A percentile compares a stretch with the other conserved stretches of the same genome.
Evolutionary conservation across 1,139 yeast genomes (phyloP).

Genomic region (Candida sp.): DNA sequence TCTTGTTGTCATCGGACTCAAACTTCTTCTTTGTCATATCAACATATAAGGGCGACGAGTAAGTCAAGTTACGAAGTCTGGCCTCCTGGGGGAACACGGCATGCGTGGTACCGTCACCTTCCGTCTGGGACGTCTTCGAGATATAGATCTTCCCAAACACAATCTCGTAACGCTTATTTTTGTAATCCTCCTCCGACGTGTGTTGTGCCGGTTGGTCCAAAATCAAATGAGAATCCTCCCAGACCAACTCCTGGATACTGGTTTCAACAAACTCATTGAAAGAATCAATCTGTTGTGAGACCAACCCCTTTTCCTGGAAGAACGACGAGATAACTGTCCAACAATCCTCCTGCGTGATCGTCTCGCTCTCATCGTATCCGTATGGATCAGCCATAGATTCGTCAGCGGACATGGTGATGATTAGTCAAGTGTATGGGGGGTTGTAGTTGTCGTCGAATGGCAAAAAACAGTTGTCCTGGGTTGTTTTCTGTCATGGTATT

Average conservation of each 20-base stretch:
- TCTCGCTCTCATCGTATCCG: constrained; percentile 66
- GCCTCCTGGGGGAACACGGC: constrained; percentile 99
- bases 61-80: constrained; percentile 91
- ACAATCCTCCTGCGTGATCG: constrained; percentile 97
- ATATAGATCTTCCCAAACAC: constrained; percentile 96
- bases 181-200: constrained; percentile 86
- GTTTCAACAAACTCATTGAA: constrained; percentile 98
- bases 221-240: constrained; percentile 94
- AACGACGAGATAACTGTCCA: constrained; percentile 98
- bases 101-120: constrained; percentile 99
- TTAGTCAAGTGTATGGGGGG: neutral
- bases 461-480: neutral
- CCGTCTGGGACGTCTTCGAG: constrained; percentile 98
- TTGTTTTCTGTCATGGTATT: neutral
- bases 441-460: neutral
- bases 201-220: constrained; percentile 99
- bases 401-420: constrained; percentile 14
- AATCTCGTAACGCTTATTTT: constrained; percentile 92
- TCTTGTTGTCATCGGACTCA: constrained; percentile 73
- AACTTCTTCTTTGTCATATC: constrained; percentile 94
- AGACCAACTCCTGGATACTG: constrained; percentile 94
- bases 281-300: constrained; percentile 97
- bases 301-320: constrained; percentile 96
- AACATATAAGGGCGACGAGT: constrained; percentile 94
- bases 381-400: constrained; percentile 53